Evolutionary conservation across 352 stramenopile genomes (phyloP).

Genomic region (Hyaloperonospora arabidopsidis): DNA sequence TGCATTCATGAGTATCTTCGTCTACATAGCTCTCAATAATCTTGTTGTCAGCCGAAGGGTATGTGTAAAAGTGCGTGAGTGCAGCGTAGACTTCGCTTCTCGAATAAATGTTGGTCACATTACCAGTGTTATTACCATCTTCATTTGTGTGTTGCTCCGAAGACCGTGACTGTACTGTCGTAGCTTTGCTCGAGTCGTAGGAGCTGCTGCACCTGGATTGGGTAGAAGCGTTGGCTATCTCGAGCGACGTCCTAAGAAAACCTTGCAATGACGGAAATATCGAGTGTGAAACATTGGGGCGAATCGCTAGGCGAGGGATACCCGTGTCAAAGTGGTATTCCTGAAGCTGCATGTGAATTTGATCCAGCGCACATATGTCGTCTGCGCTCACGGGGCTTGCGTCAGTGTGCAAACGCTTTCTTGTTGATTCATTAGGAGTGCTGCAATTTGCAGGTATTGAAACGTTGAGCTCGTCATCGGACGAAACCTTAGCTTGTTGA

Average conservation of each 20-base stretch:
- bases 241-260: constrained; percentile 16
- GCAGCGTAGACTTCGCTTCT: constrained; percentile 24
- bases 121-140: background rate
- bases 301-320: constrained; percentile 33
- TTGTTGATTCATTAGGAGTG: background rate
- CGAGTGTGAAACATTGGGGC: constrained; percentile 21
- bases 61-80: constrained; percentile 41
- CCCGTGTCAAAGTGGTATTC: constrained; percentile 55
- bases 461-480: background rate
- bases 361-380: constrained; percentile 25
- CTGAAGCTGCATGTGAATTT: constrained; percentile 27
- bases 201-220: background rate
- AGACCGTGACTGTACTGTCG: background rate
- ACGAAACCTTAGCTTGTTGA: background rate
- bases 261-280: constrained; percentile 28
- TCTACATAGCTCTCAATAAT: constrained; percentile 9
- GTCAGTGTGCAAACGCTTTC: background rate
- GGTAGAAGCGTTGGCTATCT: too few species aligned
- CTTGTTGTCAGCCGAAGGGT: constrained; percentile 25
- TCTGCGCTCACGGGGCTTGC: constrained; percentile 6
- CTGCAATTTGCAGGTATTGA: background rate
- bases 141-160: background rate
- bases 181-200: background rate
- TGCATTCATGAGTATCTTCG: constrained; percentile 18
- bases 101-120: constrained; percentile 13